Evolutionary conservation across 139 green algal genomes (phyloP), one percentile per base, ranked within the genome.

Genomic region (Nannochloris sp.): DNA sequence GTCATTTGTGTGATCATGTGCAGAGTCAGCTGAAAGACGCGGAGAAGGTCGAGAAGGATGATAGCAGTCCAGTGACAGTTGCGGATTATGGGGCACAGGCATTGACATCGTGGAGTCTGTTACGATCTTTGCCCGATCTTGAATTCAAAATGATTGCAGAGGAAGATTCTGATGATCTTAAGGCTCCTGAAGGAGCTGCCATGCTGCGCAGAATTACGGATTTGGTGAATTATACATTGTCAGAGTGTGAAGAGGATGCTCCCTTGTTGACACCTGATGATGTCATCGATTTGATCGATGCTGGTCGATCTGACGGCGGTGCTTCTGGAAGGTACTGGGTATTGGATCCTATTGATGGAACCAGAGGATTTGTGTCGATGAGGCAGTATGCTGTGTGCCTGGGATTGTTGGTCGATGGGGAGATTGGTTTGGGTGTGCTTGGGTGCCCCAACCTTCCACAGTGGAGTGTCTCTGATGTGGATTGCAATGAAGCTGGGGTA

Each of bases 331-430:
- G 70, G 17, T 85, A 95, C 74, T 97, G 90, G 90, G 90, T 97
- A 58, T 83, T 97, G 53, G 90, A 96, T 59, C 90, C 90, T 40
- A 96, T 96, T 58, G 89, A 94, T 68, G 93, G 91, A 36, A 96
- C 90, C 3, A 78, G 89, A 16, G 90, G 90, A 56, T 98, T 98
- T 79, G 89, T 98, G 51, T 82, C 84, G 53, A 84, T 83, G 71
- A 71, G 94, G 14, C 92, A 98, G 79, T 98, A 98, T 70, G 77
- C 85, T 2, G 84, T 98, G 14, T 95, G 88, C 67, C 79, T 98
- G 11, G 92, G 87, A 50, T 72, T 96, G 64, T 62, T 98, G 26
- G 70, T 93, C 49, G 70, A 84, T 2, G 87, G 85, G 9, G 31
- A 89, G 62, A 73, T 83, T 13, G 80, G 87, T 59, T 56, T 96